Evolutionary conservation across 2,329 filamentous ascomycete species (phyloP), one percentile per base, ranked within the genome.

Genomic region (Ceratocystis colombiana): DNA sequence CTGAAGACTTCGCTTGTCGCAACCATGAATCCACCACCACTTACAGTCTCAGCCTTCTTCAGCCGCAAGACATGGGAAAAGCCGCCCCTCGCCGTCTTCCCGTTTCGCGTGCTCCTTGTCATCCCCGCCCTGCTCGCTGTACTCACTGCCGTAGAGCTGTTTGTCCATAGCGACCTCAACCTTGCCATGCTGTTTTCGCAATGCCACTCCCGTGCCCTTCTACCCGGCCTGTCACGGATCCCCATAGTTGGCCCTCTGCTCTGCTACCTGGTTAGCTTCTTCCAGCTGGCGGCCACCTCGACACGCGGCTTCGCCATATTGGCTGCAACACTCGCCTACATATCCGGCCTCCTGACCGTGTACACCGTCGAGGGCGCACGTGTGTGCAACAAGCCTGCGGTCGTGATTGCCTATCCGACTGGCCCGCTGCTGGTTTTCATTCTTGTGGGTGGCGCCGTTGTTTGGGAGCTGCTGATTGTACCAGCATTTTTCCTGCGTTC

Each of bases 251-350:
- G 79, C 46, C 74, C 78, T 1, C 77, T 79, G 17, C 67, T 75
- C 33, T 83, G 80, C 73, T 82, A 79, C 72, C 71, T 80, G 67
- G 74, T 81, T 71, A 78, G 77, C 75, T 80, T 81, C 75, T 78
- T 82, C 72, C 73, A 75, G 68, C 73, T 74, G 33, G 77, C 80
- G 17, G 72, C 78, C 62, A 74, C 74, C 46, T 77, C 78, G 4
- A 30, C 71, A 25, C 79, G 79, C 67, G 74, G 76, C 66, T 68
- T 72, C 3, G 77, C 77, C 67, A 71, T 76, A 66, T 74, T 82
- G 72, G 72, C 74, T 65, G 75, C 73, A 55, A 71, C 79, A 30
- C 73, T 82, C 1, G 73, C 77, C 28, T 79, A 79, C 61, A 68
- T 81, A 28, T 78, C 74, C n/a, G 76, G 76, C 2, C 74, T 83